Percentiles rank a stretch among this genome's conserved stretches.
These are phyloP conservation scores for Rhizophora apiculata DNA, from an alignment of 345 rosid species.

Conservation along the genomic window DNA sequence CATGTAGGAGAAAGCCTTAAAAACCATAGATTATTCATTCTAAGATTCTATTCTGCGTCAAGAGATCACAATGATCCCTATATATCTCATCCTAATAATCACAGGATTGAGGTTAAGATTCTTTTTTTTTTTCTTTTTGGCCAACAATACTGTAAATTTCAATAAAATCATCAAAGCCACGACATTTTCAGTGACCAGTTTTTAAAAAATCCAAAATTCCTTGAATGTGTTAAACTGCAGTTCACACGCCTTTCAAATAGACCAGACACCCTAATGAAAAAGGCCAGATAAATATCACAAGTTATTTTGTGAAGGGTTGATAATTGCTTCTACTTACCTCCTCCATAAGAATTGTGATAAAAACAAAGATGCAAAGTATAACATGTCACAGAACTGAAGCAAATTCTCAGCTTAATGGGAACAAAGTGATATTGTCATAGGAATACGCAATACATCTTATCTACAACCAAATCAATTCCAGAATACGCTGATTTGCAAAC, in stretches of 20 bases:
- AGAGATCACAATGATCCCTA: too few species aligned
- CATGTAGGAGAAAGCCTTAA: too few species aligned
- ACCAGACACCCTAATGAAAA: background rate
- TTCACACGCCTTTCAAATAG: background rate
- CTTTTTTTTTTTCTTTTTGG: too few species aligned
- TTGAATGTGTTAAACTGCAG: too few species aligned
- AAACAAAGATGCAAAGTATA: constrained; percentile 2
- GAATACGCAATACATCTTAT: constrained; percentile 17
- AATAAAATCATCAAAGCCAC: too few species aligned
- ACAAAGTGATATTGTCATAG: constrained; percentile 24
- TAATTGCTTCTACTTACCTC: background rate
- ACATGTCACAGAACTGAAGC: constrained; percentile 5
- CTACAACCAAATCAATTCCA: constrained; percentile 2
- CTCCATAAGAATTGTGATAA: background rate
- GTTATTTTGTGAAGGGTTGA: background rate
- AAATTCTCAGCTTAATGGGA: constrained; percentile 19
- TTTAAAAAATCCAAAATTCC: too few species aligned
- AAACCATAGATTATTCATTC: too few species aligned
- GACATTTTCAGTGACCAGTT: too few species aligned
- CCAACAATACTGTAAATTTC: too few species aligned
- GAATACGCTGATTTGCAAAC: background rate
- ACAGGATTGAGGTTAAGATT: too few species aligned
- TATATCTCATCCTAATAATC: too few species aligned
- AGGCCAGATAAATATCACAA: background rate
- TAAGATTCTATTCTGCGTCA: too few species aligned